A percentile compares a stretch with the other conserved stretches of the same genome.
Conservation (phyloP, 345 rosid species). For the Excoecaria cochinchinensis region DNA sequence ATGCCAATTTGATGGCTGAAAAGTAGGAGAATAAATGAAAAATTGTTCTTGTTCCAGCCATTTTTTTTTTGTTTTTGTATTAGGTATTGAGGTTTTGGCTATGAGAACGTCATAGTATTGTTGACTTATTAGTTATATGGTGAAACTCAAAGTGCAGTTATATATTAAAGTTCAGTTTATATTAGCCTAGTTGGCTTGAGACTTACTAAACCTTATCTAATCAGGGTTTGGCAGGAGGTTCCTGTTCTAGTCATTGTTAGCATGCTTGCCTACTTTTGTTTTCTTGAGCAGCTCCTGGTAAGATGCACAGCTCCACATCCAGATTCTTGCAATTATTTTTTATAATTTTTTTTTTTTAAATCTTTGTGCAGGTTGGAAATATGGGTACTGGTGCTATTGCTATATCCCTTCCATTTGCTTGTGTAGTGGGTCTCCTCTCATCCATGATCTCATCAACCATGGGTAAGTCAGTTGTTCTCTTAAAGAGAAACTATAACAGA, state of each 20-base stretch:
- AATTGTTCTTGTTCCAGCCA: neutral
- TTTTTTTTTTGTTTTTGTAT: neutral
- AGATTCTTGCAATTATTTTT: neutral
- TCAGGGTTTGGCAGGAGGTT: slow-evolving; percentile 91
- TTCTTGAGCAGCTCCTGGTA: slow-evolving; percentile 94
- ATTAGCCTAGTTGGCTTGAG: neutral
- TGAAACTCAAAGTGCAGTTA: neutral
- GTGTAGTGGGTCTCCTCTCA: slow-evolving; percentile 77
- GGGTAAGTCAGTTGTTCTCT: slow-evolving; percentile 53
- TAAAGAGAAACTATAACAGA: neutral
- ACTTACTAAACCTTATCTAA: slow-evolving; percentile 21
- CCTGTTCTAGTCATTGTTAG: slow-evolving; percentile 80
- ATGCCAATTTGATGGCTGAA: neutral
- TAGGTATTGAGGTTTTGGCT: neutral
- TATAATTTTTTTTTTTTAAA: neutral
- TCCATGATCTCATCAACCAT: slow-evolving; percentile 87
- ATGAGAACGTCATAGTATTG: neutral
- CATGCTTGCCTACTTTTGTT: slow-evolving; percentile 91
- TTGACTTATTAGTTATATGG: neutral
- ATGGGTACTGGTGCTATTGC: slow-evolving; percentile 87
- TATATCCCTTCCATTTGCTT: slow-evolving; percentile 86
- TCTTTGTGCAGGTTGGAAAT: slow-evolving; percentile 55
- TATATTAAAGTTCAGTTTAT: neutral
- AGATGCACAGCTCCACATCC: slow-evolving; percentile 11
- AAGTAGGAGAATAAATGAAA: neutral